Conservation (phyloP, 257 asterid genomes). For the Prunella vulgaris region DNA sequence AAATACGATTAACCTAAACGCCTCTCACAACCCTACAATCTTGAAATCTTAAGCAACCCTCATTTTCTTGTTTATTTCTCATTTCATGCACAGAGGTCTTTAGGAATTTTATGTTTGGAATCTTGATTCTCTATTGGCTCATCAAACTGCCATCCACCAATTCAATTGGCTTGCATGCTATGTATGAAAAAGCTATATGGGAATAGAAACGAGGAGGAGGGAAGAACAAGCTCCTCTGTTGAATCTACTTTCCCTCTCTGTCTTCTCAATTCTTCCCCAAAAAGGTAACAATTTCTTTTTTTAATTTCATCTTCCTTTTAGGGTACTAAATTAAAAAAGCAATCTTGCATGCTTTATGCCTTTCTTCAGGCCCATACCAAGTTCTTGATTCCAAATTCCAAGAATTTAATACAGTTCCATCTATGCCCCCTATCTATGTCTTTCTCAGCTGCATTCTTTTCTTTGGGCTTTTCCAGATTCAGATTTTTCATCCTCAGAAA, state of each 20-base stretch:
- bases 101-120: neutral
- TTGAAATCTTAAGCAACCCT: constrained; percentile 9
- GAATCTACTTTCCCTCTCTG: constrained; percentile 30
- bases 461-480: constrained; percentile 6
- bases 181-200: constrained; percentile 23
- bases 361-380: neutral
- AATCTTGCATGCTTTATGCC: constrained; percentile 22
- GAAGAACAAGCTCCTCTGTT: constrained; percentile 39
- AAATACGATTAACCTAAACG: constrained; percentile 9
- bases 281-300: constrained; percentile 28
- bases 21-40: constrained; percentile 14
- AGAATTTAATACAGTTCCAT: neutral
- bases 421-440: too few species aligned
- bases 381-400: constrained; percentile 13
- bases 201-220: constrained; percentile 32
- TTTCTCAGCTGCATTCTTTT: constrained; percentile 27
- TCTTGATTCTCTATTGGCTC: constrained; percentile 12
- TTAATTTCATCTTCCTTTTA: neutral
- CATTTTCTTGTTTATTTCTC: constrained; percentile 1
- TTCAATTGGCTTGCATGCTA: constrained; percentile 41
- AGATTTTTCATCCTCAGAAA: neutral
- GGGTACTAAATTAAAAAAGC: neutral
- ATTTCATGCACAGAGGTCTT: constrained; percentile 20
- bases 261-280: constrained; percentile 21
- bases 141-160: neutral